These are phyloP conservation scores for Xylaria telfairii DNA, from an alignment of 495 filamentous ascomycete genomes.

Conservation along the genomic window DNA sequence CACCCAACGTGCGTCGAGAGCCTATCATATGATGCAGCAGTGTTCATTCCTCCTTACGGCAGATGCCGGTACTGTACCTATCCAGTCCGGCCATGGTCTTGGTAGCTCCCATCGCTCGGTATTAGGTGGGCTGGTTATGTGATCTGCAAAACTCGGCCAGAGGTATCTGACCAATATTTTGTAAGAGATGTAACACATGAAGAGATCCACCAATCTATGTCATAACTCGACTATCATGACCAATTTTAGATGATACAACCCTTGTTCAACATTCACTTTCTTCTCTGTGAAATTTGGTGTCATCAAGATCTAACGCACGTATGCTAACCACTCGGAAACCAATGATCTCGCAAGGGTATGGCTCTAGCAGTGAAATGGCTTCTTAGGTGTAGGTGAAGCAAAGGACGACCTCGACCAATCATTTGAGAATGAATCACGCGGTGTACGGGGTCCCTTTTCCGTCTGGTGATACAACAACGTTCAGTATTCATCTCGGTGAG, in stretches of 20 bases:
- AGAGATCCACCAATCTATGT: not conserved
- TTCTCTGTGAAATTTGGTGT: no score
- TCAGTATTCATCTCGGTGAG: not conserved
- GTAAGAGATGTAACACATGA: not conserved
- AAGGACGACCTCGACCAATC: not conserved
- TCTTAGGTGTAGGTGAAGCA: not conserved
- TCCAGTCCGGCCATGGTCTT: not conserved
- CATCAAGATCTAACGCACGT: not conserved
- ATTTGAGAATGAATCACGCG: not conserved
- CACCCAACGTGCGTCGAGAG: not conserved
- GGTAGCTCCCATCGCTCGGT: not conserved
- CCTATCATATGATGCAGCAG: conserved; percentile 7
- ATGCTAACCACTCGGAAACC: not conserved
- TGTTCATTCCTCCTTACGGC: not conserved
- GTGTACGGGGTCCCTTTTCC: not conserved
- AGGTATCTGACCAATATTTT: not conserved
- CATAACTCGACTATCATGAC: not conserved
- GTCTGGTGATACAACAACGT: not conserved
- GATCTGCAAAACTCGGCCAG: not conserved
- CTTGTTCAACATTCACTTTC: not conserved
- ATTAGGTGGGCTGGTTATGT: not conserved
- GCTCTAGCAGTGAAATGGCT: not conserved
- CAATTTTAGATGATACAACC: not conserved
- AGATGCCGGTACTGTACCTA: not conserved
- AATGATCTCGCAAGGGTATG: not conserved